phyloP scores from a whole-genome alignment of 1,284 basidiomycete genomes.

The Blastosporella zonata region DNA sequence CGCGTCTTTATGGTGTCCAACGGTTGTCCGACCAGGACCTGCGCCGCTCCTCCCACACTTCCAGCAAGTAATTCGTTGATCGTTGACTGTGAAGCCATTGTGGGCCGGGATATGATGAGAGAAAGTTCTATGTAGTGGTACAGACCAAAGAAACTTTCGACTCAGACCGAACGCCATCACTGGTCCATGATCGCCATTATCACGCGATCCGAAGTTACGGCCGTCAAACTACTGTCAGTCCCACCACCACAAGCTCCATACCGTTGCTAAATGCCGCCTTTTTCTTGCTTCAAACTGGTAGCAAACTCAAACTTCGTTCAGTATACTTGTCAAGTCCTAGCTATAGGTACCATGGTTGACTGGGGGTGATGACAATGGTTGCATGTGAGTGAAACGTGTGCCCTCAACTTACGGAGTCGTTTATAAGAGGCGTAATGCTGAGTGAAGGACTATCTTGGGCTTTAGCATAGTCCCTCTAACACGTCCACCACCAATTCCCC shows the following conservation, averaged over 20 bases:
- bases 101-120: background rate
- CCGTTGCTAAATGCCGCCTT: too few species aligned
- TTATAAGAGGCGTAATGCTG: background rate
- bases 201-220: too few species aligned
- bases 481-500: background rate
- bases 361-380: too few species aligned
- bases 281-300: too few species aligned
- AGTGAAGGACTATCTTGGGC: constrained; percentile 14
- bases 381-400: too few species aligned
- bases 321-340: too few species aligned
- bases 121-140: background rate
- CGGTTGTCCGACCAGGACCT: constrained; percentile 85
- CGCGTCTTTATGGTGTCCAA: constrained; percentile 86
- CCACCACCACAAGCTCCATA: too few species aligned
- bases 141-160: background rate
- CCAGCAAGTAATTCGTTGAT: constrained; percentile 76
- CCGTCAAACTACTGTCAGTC: too few species aligned
- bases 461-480: constrained; percentile 8
- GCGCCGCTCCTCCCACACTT: constrained; percentile 74
- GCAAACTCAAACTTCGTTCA: too few species aligned
- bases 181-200: constrained; percentile 9
- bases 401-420: too few species aligned
- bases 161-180: background rate
- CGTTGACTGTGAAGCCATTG: constrained; percentile 38
- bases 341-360: too few species aligned